Conservation (phyloP, 495 filamentous ascomycete species). For the Penicillium arizonense region DNA sequence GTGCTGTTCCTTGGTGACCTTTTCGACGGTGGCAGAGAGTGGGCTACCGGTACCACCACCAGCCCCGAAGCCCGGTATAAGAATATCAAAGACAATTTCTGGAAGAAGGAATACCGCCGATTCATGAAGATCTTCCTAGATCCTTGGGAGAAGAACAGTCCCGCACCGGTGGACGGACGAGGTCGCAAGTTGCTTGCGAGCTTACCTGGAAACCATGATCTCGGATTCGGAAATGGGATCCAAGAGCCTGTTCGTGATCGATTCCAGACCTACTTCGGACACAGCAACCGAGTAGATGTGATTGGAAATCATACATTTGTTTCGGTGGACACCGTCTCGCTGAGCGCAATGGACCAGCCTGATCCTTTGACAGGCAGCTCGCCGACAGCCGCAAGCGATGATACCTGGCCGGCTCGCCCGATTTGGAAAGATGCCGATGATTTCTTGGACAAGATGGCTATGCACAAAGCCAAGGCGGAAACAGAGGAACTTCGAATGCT, state of each 20-base stretch:
- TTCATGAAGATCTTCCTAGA: constrained; percentile 78
- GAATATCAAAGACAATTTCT: constrained; percentile 73
- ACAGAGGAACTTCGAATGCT: constrained; percentile 39
- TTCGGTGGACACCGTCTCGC: constrained; percentile 80
- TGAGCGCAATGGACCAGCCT: constrained; percentile 67
- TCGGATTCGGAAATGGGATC: constrained; percentile 88
- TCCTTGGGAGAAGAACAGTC: constrained; percentile 52
- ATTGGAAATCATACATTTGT: constrained; percentile 96
- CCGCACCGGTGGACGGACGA: constrained; percentile 29
- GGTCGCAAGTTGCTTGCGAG: constrained; percentile 71
- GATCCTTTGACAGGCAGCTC: constrained; percentile 48
- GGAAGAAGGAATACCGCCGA: constrained; percentile 77
- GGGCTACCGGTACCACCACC: constrained; percentile 66
- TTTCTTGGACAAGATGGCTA: constrained; percentile 66
- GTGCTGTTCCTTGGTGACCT: constrained; percentile 91
- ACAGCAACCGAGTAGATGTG: constrained; percentile 81
- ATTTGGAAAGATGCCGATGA: constrained; percentile 76
- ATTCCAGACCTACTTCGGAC: constrained; percentile 87
- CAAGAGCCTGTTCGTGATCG: constrained; percentile 73
- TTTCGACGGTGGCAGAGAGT: constrained; percentile 96
- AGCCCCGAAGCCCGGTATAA: constrained; percentile 72
- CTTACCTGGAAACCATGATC: constrained; percentile 92
- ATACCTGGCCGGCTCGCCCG: constrained; percentile 42
- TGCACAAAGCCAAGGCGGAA: constrained; percentile 41
- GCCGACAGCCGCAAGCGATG: constrained; percentile 33